phyloP scores from a whole-genome alignment of 208 protist species.

The Trypanosoma vivax region DNA sequence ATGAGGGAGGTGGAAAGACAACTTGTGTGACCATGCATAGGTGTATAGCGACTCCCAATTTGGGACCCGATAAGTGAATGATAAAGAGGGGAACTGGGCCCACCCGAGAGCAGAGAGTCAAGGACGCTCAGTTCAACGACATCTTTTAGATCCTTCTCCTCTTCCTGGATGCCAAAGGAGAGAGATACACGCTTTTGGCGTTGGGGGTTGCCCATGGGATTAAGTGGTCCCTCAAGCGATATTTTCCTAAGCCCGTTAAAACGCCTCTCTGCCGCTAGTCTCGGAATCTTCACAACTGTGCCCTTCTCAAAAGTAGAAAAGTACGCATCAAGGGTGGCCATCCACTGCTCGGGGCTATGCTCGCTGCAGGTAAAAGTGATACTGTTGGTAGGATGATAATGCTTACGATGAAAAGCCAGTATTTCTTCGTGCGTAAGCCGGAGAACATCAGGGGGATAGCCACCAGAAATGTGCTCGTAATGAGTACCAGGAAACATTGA shows the following conservation, averaged over 20 bases:
- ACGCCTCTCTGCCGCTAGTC: constrained; percentile 38
- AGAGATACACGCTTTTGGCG: constrained; percentile 78
- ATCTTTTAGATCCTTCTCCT: constrained; percentile 57
- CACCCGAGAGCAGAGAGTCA: constrained; percentile 73
- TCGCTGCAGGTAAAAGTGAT: constrained; percentile 88
- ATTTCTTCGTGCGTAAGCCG: constrained; percentile 86
- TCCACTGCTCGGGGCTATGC: constrained; percentile 59
- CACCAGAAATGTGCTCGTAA: constrained; percentile 87
- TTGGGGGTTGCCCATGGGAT: constrained; percentile 72
- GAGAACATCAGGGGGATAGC: constrained; percentile 84
- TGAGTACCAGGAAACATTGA: constrained; percentile 79
- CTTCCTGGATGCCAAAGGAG: constrained; percentile 63
- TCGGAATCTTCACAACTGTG: constrained; percentile 43
- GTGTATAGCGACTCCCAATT: constrained; percentile 77
- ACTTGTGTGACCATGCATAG: constrained; percentile 78
- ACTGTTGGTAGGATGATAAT: constrained; percentile 92
- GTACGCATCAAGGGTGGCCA: constrained; percentile 64
- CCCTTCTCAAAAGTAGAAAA: constrained; percentile 42
- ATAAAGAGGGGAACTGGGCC: constrained; percentile 84
- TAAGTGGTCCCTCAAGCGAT: constrained; percentile 63
- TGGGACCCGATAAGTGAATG: constrained; percentile 85
- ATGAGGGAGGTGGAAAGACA: constrained; percentile 79
- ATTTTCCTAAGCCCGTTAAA: constrained; percentile 39
- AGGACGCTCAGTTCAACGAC: constrained; percentile 79
- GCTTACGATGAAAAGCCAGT: constrained; percentile 70